Base-by-base conservation (phyloP, 139 green algal genomes). In the Chlorokybus atmophyticus region DNA sequence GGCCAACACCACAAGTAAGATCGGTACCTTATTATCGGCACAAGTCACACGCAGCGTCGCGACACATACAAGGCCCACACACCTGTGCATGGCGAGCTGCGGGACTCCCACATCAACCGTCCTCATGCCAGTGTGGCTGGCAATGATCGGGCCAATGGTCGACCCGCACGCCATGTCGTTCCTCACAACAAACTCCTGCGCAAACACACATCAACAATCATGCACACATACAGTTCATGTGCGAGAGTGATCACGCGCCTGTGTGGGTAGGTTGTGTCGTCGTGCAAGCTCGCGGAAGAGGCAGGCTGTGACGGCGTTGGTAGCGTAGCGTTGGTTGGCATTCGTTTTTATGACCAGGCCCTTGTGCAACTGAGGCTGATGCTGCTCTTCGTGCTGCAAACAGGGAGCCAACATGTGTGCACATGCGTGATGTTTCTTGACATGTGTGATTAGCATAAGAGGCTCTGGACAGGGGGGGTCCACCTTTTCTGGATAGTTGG, bases 151-250 rank as follows among this genome's bases (percentile, higher is more conserved):
- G 0, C 90, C 90, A 47, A 98, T 98, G 17, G 90, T 98, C 59
- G 67, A 85, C n/a, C 90, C 90, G 68, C 90, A 98, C 0, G 82
- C 85, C 83, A 93, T 94, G 85, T 98, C 90, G 57, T 85, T 92
- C 51, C 85, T 76, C 31, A 98, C 89, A 10, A 75, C 76, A 57
- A 93, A 93, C 51, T 82, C 73, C 65, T 86, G 77, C 52, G 7
- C 21, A 14, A 17, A 14, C 14, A 17, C 48, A 55, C 14, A 55
- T 19, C 17, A 17, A 59, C 21, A 59, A 21, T 7, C 17, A n/a
- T 7, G 32, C 52, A 50, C n/a, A 50, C 21, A 53, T 19, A 26
- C 10, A 14, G 10, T 21, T 10, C 35, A 44, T n/a, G n/a, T n/a
- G n/a, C n/a, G n/a, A n/a, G n/a, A n/a, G 10, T 44, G 10, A 21